Conservation (phyloP, 768 basidiomycete genomes). For the Kwoniella heveanensis region DNA sequence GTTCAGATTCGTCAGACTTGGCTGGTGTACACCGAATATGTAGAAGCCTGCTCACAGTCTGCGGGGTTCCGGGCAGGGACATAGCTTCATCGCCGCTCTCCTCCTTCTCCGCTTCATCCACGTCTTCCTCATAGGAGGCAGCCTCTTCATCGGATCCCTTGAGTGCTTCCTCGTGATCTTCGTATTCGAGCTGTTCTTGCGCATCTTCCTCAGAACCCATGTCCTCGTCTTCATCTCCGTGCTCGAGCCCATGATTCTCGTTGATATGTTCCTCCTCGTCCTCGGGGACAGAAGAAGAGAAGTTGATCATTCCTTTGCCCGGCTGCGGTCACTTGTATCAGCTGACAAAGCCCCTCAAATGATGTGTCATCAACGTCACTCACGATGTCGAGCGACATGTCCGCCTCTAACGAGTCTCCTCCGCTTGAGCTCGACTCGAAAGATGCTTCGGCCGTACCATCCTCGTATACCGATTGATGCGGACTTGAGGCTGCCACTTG, state of each 20-base stretch:
- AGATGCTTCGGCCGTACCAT: constrained; percentile 31
- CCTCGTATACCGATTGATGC: constrained; percentile 38
- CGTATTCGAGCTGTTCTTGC: background rate
- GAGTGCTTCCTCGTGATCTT: constrained; percentile 12
- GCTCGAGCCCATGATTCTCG: constrained; percentile 3
- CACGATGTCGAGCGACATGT: constrained; percentile 45
- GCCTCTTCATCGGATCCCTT: constrained; percentile 1
- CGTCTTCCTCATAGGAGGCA: background rate
- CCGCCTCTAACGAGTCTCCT: constrained; percentile 57
- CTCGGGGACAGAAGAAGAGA: constrained; percentile 15
- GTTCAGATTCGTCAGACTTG: background rate
- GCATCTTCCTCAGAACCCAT: background rate
- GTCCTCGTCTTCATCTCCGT: constrained; percentile 10
- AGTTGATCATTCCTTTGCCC: constrained; percentile 12
- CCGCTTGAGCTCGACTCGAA: constrained; percentile 65
- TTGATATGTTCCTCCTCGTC: constrained; percentile 27
- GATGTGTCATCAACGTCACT: constrained; percentile 15
- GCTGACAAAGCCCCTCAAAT: background rate
- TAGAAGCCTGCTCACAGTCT: constrained; percentile 4
- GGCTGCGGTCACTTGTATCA: constrained; percentile 8
- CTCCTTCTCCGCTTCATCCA: constrained; percentile 1
- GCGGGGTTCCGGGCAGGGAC: constrained; percentile 22
- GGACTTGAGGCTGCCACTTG: background rate
- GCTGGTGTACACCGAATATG: background rate
- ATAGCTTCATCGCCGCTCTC: constrained; percentile 14